Evolutionary conservation across 495 filamentous ascomycete species (phyloP), one percentile per base, ranked within the genome.

Genomic region (Talaromyces trachyspermus): DNA sequence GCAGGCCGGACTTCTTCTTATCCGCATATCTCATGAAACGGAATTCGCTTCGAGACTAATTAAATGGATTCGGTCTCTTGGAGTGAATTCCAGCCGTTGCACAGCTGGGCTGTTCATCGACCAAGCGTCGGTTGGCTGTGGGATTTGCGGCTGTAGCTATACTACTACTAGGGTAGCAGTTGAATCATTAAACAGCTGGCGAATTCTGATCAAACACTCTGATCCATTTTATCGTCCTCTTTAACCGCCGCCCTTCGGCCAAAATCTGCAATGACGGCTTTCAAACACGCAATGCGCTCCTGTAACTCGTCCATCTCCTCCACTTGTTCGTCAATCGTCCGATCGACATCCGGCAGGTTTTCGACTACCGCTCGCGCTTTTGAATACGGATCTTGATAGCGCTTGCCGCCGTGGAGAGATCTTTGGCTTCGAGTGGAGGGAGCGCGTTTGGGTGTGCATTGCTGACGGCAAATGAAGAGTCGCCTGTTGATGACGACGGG

Each of bases 381-480:
- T 87, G 83, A 44, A 96, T 76, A 60, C 86, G 84, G 63, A 88
- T 80, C 57, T 83, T 86, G 50, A 98, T 68, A 12, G 75, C 74
- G 49, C 85, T 84, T 3, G 84, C 83, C 32, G 83, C 86, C 1
- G 79, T 75, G 8, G 81, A 77, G 18, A 97, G 77, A 50, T 90
- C 81, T 63, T 95, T 92, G 32, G 84, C 77, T 33, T 81, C 78
- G 24, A 94, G 74, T 15, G 69, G 68, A 11, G 66, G 58, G 29
- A 66, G 60, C 43, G 64, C 53, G 46, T 52, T 66, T 9, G 64
- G 49, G 10, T 50, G 50, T 20, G 61, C 40, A 12, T 61, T 53
- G 6, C 60, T 65, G 15, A 52, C 57, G 6, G 50, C 26, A 9
- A 52, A 51, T 3, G 53, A 49, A 27, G 50, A 43, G 24, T 49